Evolutionary conservation across 352 stramenopile genomes (phyloP), one percentile per base, ranked within the genome.

Genomic region (Ophiocytium majus): DNA sequence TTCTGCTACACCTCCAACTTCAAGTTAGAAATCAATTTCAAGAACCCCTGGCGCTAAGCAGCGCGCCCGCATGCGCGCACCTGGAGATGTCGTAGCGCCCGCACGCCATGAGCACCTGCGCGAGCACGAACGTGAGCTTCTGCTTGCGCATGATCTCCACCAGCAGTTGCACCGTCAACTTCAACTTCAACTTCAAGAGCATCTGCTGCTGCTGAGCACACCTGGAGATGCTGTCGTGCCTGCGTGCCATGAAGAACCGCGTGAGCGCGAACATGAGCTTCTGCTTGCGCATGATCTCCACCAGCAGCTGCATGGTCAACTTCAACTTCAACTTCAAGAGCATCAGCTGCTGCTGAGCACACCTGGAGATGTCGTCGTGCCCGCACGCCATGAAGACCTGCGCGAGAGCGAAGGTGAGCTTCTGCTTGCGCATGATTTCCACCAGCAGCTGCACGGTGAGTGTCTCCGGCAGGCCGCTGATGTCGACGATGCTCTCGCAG

Each of bases 321-420:
- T 76, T n/a, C 37, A n/a, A n/a, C n/a, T n/a, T n/a, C n/a, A n/a
- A n/a, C n/a, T n/a, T n/a, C n/a, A n/a, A n/a, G n/a, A n/a, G n/a
- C n/a, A n/a, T n/a, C n/a, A n/a, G n/a, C n/a, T n/a, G 32, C 35
- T 17, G 10, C n/a, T 79, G n/a, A 76, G 50, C 80, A 79, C 79
- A 75, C 85, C 50, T 82, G n/a, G 17, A 76, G 43, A 88, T 83
- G n/a, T 84, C 78, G 43, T 87, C 49, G 50, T 88, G 78, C n/a
- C 85, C 85, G 36, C 34, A 83, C 9, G 84, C 50, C 85, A 85
- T 88, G 79, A 88, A 88, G 17, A 86, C 76, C 34, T 88, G 87
- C 32, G 82, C 85, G 23, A 88, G 76, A 0, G 76, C 78, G 35
- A 82, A 88, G 0, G 85, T 88, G 0, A 88, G 80, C 81, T 88